Evolutionary conservation across 2,329 filamentous ascomycete genomes (phyloP).

Genomic region (Aspergillus oerlinghausenensis): DNA sequence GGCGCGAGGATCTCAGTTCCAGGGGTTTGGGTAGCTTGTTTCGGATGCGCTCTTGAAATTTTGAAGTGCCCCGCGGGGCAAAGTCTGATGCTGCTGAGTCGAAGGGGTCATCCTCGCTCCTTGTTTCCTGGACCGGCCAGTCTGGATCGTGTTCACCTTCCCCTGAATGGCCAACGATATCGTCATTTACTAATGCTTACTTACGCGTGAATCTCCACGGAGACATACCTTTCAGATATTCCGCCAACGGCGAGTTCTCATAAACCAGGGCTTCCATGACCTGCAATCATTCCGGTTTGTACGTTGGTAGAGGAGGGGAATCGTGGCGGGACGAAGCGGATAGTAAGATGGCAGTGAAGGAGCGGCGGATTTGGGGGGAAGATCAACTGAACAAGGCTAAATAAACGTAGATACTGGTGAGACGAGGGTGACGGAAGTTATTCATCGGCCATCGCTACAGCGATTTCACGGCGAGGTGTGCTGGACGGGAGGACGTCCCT

Average conservation of each 20-base stretch:
- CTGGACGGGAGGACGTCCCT: neutral
- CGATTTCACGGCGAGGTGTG: slow-evolving; percentile 4
- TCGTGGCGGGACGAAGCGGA: slow-evolving; percentile 8
- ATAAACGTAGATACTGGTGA: neutral
- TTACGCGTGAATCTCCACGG: neutral
- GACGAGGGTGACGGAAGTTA: neutral
- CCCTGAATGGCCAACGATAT: slow-evolving; percentile 29
- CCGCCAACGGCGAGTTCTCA: slow-evolving; percentile 80
- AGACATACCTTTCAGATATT: slow-evolving; percentile 76
- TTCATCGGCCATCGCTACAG: slow-evolving; percentile 15
- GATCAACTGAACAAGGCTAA: neutral
- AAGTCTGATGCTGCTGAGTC: slow-evolving; percentile 37
- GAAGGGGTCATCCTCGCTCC: slow-evolving; percentile 26
- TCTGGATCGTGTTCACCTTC: slow-evolving; percentile 43
- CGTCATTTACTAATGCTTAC: neutral
- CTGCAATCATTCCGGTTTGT: slow-evolving; percentile 27
- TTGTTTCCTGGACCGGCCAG: slow-evolving; percentile 31
- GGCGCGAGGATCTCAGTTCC: slow-evolving; percentile 29
- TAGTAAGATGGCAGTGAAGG: neutral
- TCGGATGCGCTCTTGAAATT: slow-evolving; percentile 45
- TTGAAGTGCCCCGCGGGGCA: slow-evolving; percentile 48
- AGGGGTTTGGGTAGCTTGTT: slow-evolving; percentile 48
- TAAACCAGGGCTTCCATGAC: slow-evolving; percentile 84
- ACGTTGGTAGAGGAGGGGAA: slow-evolving; percentile 1
- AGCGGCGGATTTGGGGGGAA: neutral